Evolutionary conservation across 1,284 basidiomycete genomes (phyloP), one percentile per base, ranked within the genome.

Genomic region (Rhizoctonia solani): DNA sequence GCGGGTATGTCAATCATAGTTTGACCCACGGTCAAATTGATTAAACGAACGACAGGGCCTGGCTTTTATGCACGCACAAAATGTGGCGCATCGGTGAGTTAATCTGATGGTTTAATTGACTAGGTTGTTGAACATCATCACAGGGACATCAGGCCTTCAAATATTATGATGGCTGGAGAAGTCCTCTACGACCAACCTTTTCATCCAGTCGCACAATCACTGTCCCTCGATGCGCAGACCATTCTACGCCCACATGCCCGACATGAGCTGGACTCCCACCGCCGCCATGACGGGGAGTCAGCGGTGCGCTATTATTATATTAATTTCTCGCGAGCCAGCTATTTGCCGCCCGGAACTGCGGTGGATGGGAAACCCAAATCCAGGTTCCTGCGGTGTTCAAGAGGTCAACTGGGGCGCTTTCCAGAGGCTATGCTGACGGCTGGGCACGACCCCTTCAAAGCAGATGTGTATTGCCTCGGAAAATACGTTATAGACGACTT

Each of bases 131-230:
- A 49, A 23, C 13, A 29, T 6, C 4, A 27, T 19, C 25, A 34
- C 21, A 61, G 58, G 21, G 58, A 61, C 16, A 61, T 61, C 46
- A 61, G 50, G 27, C 58, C 58, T n/a, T 61, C 58, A 9, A 61
- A 61, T 23, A 61, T 61, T n/a, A 61, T 61, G 58, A 61, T 61
- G 58, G 58, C 58, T 8, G 58, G 58, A 34, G 58, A 61, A 23
- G 58, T 50, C 25, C 29, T 61, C 44, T 61, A 61, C 30, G 58
- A 61, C 21, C 44, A 61, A 39, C 58, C 58, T 9, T 61, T 61
- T 39, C 58, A 61, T 25, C 58, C 58, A 11, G 58, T 61, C 21
- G 58, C 58, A 13, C 58, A 61, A 34, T 61, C 58, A 3, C 34
- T 61, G 13, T 61, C 58, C 11, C 58, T 61, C 32, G 58, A 50